Percentiles rank a stretch among this genome's conserved stretches.
Evolutionary conservation across 352 stramenopile genomes (phyloP).

Genomic region (Globisporangium recalcitrans): DNA sequence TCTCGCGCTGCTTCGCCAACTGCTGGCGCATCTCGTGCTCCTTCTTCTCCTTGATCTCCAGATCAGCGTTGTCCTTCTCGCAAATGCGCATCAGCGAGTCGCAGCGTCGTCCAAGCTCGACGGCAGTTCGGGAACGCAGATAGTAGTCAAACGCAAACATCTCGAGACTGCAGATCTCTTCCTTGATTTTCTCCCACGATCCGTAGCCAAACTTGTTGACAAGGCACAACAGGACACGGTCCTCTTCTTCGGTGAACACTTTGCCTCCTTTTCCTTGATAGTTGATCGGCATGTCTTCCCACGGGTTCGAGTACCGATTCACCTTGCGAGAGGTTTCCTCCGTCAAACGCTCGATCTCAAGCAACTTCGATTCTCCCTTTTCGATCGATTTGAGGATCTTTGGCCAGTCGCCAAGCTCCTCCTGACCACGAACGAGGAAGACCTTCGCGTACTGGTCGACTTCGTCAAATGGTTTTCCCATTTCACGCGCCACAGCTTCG

Average conservation of each 20-base stretch:
- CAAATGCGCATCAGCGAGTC: conserved; percentile 94
- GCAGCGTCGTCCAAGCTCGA: conserved; percentile 94
- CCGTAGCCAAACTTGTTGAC: conserved; percentile 97
- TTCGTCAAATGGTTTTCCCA: conserved; percentile 79
- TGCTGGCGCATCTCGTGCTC: conserved; percentile 57
- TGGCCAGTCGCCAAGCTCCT: conserved; percentile 74
- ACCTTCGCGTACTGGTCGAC: conserved; percentile 58
- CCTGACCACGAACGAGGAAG: conserved; percentile 64
- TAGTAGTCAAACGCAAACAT: conserved; percentile 99
- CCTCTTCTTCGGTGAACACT: conserved; percentile 96
- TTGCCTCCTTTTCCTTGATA: conserved; percentile 90
- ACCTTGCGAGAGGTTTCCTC: conserved; percentile 75
- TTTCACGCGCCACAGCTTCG: conserved; percentile 72
- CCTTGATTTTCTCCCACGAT: conserved; percentile 95
- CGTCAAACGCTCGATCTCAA: conserved; percentile 81
- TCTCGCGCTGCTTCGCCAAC: conserved; percentile 62
- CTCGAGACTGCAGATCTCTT: conserved; percentile 90
- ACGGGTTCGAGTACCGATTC: conserved; percentile 72
- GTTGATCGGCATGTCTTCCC: conserved; percentile 86
- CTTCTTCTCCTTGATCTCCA: conserved; percentile 74
- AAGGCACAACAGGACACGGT: conserved; percentile 95
- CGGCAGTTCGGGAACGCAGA: conserved; percentile 94
- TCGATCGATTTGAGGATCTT: conserved; percentile 87
- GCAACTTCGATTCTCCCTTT: conserved; percentile 82
- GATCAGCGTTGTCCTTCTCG: conserved; percentile 89